Evolutionary conservation across 1,284 basidiomycete species (phyloP).

Genomic region (Ustilago trichophora): DNA sequence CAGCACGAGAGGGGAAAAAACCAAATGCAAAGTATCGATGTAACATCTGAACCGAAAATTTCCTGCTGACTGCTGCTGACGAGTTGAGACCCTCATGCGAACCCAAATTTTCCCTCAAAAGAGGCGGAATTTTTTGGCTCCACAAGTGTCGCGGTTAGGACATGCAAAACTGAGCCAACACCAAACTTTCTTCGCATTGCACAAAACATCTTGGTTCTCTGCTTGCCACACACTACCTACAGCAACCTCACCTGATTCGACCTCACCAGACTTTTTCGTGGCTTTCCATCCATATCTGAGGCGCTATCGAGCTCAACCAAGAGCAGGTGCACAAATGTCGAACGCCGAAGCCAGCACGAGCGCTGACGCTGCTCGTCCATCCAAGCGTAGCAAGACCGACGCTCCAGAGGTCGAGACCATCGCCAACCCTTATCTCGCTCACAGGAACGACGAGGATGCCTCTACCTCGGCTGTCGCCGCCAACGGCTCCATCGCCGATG

Average conservation of each 20-base stretch:
- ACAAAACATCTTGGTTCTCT: too few species aligned
- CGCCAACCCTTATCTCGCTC: conserved; percentile 61
- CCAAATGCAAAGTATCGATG: too few species aligned
- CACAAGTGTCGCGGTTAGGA: too few species aligned
- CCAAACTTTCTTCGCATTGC: too few species aligned
- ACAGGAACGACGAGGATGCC: conserved; percentile 35
- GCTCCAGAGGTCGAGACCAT: conserved; percentile 26
- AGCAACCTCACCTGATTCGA: too few species aligned
- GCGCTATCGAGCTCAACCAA: too few species aligned
- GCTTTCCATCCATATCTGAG: too few species aligned
- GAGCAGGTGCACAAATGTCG: conserved; percentile 21
- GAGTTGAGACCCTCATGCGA: conserved; percentile 6
- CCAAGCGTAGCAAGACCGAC: conserved; percentile 47
- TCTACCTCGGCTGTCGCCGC: conserved; percentile 9
- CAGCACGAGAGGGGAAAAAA: too few species aligned
- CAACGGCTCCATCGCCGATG: conserved; percentile 31
- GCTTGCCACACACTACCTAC: too few species aligned
- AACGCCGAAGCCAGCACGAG: conserved; percentile 26
- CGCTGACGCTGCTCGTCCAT: conserved; percentile 38
- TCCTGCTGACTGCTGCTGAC: conserved; percentile 29
- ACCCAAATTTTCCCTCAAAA: conserved; percentile 19
- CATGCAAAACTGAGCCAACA: too few species aligned
- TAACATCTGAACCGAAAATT: neutral
- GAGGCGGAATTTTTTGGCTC: too few species aligned
- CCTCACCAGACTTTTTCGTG: too few species aligned